Base-by-base conservation (phyloP, 257 asterid species). In the Solanum phureja region DNA sequence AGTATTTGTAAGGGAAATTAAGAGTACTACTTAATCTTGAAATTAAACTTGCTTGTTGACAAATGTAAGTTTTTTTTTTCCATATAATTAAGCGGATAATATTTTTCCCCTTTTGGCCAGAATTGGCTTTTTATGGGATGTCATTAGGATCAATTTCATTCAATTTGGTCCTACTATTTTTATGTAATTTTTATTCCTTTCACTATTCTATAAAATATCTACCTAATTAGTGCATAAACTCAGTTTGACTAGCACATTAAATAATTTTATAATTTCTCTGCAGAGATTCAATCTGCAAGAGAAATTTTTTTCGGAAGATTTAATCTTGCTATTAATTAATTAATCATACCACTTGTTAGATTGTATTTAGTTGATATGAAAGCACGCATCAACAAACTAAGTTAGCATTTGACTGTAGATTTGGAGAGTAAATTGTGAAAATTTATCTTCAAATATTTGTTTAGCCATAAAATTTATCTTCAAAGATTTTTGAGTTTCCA, bases 1-100 rank as follows among this genome's bases (percentile, higher is more conserved):
- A 8, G 93, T 92, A 58, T 46, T 83, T 6, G 91, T 92, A 21
- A 92, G 87, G 33, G 87, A 81, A 88, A 87, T 16, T 29, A 81
- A 27, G 74, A 12, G 2, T 66, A 66, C 74, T 27, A 62, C 31
- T 60, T 58, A 56, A 10, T 64, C 60, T 40, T 76, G 83, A 37
- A 21, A 4, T 18, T 14, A 33, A 33, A 33, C 33, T 62, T 62
- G 35, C 29, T 21, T 60, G 27, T 60, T 3, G n/a, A 12, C 0
- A 42, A 79, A 13, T 24, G 38, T 79, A 27, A 27, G 3, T 16
- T 79, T 7, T 40, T 13, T n/a, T n/a, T 24, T 13, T 14, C 38
- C n/a, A 24, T n/a, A 3, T n/a, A 27, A 46, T 13, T 14, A 13
- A 42, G 62, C 13, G 84, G 16, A 77, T 11, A 79, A 44, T 14